Evolutionary conservation across 768 basidiomycete genomes (phyloP).

Genomic region (Lactarius quietus): DNA sequence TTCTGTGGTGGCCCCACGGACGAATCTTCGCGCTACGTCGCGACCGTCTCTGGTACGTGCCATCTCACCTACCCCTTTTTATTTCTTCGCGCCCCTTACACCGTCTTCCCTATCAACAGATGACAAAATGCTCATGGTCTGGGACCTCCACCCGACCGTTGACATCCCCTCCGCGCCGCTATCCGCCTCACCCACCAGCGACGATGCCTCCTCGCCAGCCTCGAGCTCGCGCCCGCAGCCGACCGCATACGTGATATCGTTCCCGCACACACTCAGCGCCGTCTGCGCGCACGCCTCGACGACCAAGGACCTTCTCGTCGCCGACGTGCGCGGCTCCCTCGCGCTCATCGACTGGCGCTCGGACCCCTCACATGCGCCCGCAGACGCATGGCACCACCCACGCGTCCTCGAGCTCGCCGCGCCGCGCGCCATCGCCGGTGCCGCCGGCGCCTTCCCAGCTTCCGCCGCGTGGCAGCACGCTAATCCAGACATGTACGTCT

Average conservation of each 20-base stretch:
- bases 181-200: slow-evolving; percentile 32
- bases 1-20: slow-evolving; percentile 74
- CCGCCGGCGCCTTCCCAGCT: slow-evolving; percentile 47
- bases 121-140: slow-evolving; percentile 82
- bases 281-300: slow-evolving; percentile 68
- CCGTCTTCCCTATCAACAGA: slow-evolving; percentile 39
- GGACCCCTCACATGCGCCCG: slow-evolving; percentile 52
- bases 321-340: slow-evolving; percentile 69
- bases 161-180: slow-evolving; percentile 43
- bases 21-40: slow-evolving; percentile 69
- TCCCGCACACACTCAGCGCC: slow-evolving; percentile 65
- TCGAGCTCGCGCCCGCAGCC: slow-evolving; percentile 55
- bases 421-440: slow-evolving; percentile 56
- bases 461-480: slow-evolving; percentile 70
- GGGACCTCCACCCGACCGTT: slow-evolving; percentile 69
- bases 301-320: slow-evolving; percentile 75
- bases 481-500: slow-evolving; percentile 63
- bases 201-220: slow-evolving; percentile 30
- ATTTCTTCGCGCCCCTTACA: slow-evolving; percentile 3
- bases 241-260: slow-evolving; percentile 71
- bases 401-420: slow-evolving; percentile 71
- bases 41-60: slow-evolving; percentile 67
- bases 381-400: slow-evolving; percentile 54
- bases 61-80: background rate
- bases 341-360: slow-evolving; percentile 83